phyloP scores from a whole-genome alignment of 2,329 filamentous ascomycete species.

The Colletotrichum paranaense region DNA sequence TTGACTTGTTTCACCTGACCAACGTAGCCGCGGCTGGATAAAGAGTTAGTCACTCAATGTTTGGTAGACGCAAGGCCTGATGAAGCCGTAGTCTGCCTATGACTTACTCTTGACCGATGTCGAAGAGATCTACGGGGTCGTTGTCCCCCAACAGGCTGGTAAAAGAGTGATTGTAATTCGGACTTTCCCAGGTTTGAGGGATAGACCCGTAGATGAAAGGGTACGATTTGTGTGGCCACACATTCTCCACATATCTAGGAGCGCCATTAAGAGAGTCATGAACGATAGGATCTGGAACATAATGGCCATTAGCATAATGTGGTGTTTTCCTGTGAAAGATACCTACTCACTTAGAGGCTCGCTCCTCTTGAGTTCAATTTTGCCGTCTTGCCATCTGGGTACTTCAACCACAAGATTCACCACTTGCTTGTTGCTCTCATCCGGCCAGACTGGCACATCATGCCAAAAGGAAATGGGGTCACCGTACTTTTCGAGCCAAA shows the following conservation, averaged over 20 bases:
- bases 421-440: constrained; percentile 45
- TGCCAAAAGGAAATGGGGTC: constrained; percentile 55
- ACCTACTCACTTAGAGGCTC: constrained; percentile 49
- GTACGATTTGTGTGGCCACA: constrained; percentile 57
- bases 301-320: neutral
- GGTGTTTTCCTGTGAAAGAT: too few relatives aligned
- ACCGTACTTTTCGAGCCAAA: constrained; percentile 53
- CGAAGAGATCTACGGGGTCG: constrained; percentile 55
- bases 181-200: constrained; percentile 57
- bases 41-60: neutral
- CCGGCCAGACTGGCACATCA: constrained; percentile 52
- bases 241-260: constrained; percentile 52
- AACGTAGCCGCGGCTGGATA: constrained; percentile 42
- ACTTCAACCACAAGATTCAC: constrained; percentile 55
- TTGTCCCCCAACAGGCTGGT: constrained; percentile 53
- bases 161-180: constrained; percentile 51
- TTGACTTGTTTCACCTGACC: constrained; percentile 56
- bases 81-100: neutral
- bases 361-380: constrained; percentile 51
- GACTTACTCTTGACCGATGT: constrained; percentile 48
- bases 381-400: constrained; percentile 53
- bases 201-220: constrained; percentile 57
- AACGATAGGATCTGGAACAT: constrained; percentile 49
- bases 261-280: constrained; percentile 51
- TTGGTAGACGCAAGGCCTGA: too few relatives aligned